Evolutionary conservation across 2,329 filamentous ascomycete genomes (phyloP).

Genomic region (Penicillium sp.): DNA sequence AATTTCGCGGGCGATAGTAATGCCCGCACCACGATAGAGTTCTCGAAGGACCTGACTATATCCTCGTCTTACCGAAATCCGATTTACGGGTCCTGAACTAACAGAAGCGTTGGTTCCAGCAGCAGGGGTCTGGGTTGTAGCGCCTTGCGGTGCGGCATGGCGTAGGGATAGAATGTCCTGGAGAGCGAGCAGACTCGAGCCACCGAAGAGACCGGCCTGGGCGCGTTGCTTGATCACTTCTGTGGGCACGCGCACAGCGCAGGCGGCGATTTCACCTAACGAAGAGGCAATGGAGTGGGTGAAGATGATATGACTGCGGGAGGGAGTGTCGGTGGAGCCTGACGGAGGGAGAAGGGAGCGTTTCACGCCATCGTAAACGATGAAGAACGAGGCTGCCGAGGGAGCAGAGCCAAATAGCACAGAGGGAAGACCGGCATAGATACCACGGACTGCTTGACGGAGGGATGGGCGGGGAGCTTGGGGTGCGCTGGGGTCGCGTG

Average conservation of each 20-base stretch:
- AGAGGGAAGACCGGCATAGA: slow-evolving; percentile 89
- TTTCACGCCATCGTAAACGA: slow-evolving; percentile 83
- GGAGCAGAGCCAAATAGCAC: slow-evolving; percentile 90
- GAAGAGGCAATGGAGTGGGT: slow-evolving; percentile 84
- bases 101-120: slow-evolving; percentile 24
- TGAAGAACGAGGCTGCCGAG: slow-evolving; percentile 95
- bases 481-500: slow-evolving; percentile 59
- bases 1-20: slow-evolving; percentile 93
- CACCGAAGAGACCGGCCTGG: slow-evolving; percentile 80
- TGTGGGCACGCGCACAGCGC: slow-evolving; percentile 87
- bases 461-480: slow-evolving; percentile 64
- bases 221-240: slow-evolving; percentile 97
- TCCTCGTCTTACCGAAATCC: slow-evolving; percentile 31
- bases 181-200: slow-evolving; percentile 67
- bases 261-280: slow-evolving; percentile 86
- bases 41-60: slow-evolving; percentile 69
- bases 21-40: slow-evolving; percentile 86
- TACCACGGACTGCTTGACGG: slow-evolving; percentile 83
- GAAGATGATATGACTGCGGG: slow-evolving; percentile 40
- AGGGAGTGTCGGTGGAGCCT: slow-evolving; percentile 21
- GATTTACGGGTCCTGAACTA: neutral
- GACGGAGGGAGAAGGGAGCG: slow-evolving; percentile 44
- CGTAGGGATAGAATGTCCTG: slow-evolving; percentile 64
- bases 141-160: slow-evolving; percentile 27
- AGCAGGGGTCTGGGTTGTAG: neutral